Percentiles rank a stretch among this genome's conserved stretches.
phyloP scores from a whole-genome alignment of 192 early-diverging fungal genomes.

The Coemansia sp. region DNA sequence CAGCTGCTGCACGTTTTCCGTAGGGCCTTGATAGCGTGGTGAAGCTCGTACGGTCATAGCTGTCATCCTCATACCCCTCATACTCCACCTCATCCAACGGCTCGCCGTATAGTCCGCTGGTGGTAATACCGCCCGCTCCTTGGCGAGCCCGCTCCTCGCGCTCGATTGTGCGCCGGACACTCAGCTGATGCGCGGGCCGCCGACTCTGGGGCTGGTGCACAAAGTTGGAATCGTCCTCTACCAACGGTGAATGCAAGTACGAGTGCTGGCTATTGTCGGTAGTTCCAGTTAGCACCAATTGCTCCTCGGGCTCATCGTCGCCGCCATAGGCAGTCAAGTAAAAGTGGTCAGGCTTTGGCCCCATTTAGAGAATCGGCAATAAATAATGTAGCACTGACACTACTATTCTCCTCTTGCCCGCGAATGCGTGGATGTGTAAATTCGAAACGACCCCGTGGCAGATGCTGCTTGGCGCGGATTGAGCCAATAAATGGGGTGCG shows the following conservation, averaged over 20 bases:
- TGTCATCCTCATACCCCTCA: constrained; percentile 16
- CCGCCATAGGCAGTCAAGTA: constrained; percentile 38
- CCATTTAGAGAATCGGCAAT: constrained; percentile 7
- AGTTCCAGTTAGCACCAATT: constrained; percentile 20
- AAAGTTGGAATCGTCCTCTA: constrained; percentile 42
- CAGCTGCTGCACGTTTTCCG: constrained; percentile 11
- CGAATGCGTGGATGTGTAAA: neutral
- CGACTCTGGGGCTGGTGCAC: constrained; percentile 35
- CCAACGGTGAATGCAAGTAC: constrained; percentile 48
- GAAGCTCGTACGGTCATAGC: constrained; percentile 29
- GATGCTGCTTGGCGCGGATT: neutral
- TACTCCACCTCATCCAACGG: constrained; percentile 31
- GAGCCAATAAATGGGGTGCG: neutral
- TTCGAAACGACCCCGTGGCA: neutral
- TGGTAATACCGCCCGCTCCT: constrained; percentile 4
- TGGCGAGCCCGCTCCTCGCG: constrained; percentile 42
- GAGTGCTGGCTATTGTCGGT: constrained; percentile 28
- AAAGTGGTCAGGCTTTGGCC: constrained; percentile 28
- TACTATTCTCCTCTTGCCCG: neutral
- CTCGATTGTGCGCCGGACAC: constrained; percentile 36
- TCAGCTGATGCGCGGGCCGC: constrained; percentile 42
- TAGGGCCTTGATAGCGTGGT: constrained; percentile 37
- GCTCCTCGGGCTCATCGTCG: constrained; percentile 40
- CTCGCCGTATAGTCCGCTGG: constrained; percentile 26
- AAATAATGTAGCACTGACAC: neutral